Conservation (phyloP, 495 filamentous ascomycete species). For the Stereocaulon alpinum region DNA sequence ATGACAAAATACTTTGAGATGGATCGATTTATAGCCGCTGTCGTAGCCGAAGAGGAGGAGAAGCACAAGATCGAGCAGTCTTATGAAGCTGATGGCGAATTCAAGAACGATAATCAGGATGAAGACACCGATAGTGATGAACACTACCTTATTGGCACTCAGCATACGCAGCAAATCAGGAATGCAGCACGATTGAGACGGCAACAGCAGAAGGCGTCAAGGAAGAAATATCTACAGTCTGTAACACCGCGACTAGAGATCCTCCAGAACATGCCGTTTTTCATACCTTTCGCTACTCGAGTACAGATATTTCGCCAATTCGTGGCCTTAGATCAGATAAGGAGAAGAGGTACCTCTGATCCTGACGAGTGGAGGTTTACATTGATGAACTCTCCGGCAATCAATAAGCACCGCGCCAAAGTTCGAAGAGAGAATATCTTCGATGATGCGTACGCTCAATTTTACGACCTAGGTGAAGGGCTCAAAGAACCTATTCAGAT, state of each 20-base stretch:
- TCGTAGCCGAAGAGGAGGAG: constrained; percentile 80
- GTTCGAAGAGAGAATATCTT: constrained; percentile 76
- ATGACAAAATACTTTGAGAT: constrained; percentile 91
- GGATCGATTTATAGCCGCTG: constrained; percentile 76
- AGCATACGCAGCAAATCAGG: constrained; percentile 41
- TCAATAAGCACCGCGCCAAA: constrained; percentile 66
- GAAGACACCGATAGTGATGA: constrained; percentile 37
- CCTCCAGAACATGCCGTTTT: constrained; percentile 90
- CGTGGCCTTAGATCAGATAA: constrained; percentile 68
- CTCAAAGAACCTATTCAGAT: constrained; percentile 98
- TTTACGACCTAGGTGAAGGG: constrained; percentile 68
- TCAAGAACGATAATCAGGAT: constrained; percentile 36
- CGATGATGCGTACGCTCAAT: constrained; percentile 74
- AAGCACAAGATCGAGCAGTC: constrained; percentile 52
- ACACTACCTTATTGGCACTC: constrained; percentile 39
- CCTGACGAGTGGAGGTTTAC: constrained; percentile 62
- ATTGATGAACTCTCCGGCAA: constrained; percentile 45
- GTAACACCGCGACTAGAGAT: constrained; percentile 83
- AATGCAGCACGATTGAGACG: constrained; percentile 44
- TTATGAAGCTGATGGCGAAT: constrained; percentile 30
- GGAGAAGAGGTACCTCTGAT: constrained; percentile 67
- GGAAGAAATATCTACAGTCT: constrained; percentile 57
- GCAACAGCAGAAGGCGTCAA: constrained; percentile 52
- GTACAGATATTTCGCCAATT: constrained; percentile 95
- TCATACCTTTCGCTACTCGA: constrained; percentile 83